These are phyloP conservation scores for Xylaria venustula DNA, from an alignment of 495 filamentous ascomycete species.

Conservation along the genomic window DNA sequence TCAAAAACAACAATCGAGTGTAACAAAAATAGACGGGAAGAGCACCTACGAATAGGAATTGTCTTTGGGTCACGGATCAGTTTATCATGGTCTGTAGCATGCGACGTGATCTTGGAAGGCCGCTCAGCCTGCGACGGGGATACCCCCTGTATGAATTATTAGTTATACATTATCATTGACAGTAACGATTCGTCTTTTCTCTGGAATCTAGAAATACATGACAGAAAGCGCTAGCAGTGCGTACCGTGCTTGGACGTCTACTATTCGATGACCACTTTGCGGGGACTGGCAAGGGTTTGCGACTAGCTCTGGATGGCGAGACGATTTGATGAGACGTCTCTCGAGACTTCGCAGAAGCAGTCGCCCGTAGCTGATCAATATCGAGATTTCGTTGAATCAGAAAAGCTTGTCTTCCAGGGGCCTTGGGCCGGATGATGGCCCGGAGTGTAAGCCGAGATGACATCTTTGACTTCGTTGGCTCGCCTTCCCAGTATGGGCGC, in stretches of 20 bases:
- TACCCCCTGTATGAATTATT: neutral
- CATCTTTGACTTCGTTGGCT: neutral
- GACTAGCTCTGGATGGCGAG: neutral
- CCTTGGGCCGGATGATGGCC: constrained; percentile 42
- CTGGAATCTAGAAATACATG: too few relatives aligned
- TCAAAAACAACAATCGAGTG: neutral
- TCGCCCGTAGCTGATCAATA: constrained; percentile 42
- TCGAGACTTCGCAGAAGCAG: constrained; percentile 11
- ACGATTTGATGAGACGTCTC: neutral
- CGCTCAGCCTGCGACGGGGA: neutral
- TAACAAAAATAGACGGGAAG: neutral
- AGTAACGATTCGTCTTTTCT: too few relatives aligned
- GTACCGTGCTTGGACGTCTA: constrained; percentile 15
- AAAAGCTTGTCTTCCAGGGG: constrained; percentile 41
- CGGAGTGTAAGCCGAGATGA: constrained; percentile 40
- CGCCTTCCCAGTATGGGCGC: constrained; percentile 12
- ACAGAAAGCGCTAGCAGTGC: neutral
- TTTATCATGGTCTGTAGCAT: constrained; percentile 16
- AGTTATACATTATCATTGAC: too few relatives aligned
- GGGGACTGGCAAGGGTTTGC: constrained; percentile 9
- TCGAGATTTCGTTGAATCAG: constrained; percentile 47
- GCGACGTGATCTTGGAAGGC: constrained; percentile 8
- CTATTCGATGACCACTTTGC: constrained; percentile 19
- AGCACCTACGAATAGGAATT: constrained; percentile 49
- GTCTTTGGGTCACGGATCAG: constrained; percentile 33